Evolutionary conservation across 805 yeast genomes (phyloP), one percentile per base, ranked within the genome.

Genomic region (Ogataea trehaloabstinens): DNA sequence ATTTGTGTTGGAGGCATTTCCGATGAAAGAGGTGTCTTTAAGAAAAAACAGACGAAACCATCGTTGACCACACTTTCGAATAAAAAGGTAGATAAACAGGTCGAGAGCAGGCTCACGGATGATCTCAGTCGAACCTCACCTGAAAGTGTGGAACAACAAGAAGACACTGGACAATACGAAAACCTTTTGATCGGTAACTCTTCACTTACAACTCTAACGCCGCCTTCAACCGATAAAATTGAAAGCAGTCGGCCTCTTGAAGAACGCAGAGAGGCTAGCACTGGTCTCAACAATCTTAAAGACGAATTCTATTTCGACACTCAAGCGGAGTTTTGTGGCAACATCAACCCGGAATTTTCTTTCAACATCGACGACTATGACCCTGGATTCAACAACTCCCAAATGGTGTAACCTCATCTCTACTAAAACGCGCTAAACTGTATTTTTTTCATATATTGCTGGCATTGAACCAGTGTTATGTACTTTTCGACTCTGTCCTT

Each of bases 1-100:
- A 87, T 88, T 28, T 90, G 97, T 56, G 52, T 64, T n/a, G 95
- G 95, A 16, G 95, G 91, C 2, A 60, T 78, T 8, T 60, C 62
- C 3, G 63, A 58, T 35, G 60, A 52, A 18, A 56, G 53, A n/a
- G 60, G 57, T n/a, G 48, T 45, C 22, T 36, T 29, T 36, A 52
- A 48, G 45, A 48, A 37, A 35, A 47, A 39, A 30, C 25, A 15
- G 18, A 30, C 31, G 39, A 43, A 46, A 13, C 17, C 31, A 3
- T 19, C 18, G 6, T 24, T 28, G 19, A 25, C 43, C 13, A 13
- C 37, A 7, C 30, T 27, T 15, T 27, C 30, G 15, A 27, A 19
- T 16, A 24, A 24, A 19, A 39, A 31, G 19, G 35, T 29, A n/a
- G 30, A 28, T 11, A 22, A 29, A 16, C 27, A 31, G 22, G 16